Evolutionary conservation across 1,284 basidiomycete genomes (phyloP).

Genomic region (Xerocomus nothofagi): DNA sequence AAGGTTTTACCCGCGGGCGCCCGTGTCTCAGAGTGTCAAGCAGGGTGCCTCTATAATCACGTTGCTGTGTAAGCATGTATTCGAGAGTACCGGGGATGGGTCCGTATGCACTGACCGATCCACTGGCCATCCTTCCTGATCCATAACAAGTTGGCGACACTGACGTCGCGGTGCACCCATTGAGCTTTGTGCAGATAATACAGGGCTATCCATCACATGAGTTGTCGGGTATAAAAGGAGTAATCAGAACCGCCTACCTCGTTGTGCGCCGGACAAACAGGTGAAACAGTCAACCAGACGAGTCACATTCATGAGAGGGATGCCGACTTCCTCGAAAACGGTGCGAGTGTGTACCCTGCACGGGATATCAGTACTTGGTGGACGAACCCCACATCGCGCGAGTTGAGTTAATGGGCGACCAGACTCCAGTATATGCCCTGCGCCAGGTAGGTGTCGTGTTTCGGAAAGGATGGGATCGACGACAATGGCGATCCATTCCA

Average conservation of each 20-base stretch:
- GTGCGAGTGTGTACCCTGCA: constrained; percentile 2
- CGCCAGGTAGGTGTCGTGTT: neutral
- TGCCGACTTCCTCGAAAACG: constrained; percentile 8
- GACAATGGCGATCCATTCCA: neutral
- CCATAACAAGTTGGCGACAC: no score
- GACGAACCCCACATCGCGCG: neutral
- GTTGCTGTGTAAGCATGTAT: no score
- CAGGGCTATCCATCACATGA: no score
- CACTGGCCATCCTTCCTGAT: no score
- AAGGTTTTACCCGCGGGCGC: no score
- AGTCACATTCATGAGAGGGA: neutral
- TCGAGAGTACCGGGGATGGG: no score
- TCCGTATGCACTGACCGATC: no score
- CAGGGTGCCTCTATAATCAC: no score
- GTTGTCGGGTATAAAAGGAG: no score
- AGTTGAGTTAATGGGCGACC: neutral
- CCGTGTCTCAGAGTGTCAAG: no score
- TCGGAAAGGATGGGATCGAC: neutral
- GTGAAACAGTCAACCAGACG: neutral
- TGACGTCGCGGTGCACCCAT: no score
- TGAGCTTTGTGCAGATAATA: no score
- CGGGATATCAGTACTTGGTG: neutral
- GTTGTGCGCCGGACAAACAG: neutral
- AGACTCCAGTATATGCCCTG: neutral
- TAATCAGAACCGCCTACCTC: neutral